Evolutionary conservation across 1,284 basidiomycete genomes (phyloP), one percentile per base, ranked within the genome.

Genomic region (Pseudozyma pruni): DNA sequence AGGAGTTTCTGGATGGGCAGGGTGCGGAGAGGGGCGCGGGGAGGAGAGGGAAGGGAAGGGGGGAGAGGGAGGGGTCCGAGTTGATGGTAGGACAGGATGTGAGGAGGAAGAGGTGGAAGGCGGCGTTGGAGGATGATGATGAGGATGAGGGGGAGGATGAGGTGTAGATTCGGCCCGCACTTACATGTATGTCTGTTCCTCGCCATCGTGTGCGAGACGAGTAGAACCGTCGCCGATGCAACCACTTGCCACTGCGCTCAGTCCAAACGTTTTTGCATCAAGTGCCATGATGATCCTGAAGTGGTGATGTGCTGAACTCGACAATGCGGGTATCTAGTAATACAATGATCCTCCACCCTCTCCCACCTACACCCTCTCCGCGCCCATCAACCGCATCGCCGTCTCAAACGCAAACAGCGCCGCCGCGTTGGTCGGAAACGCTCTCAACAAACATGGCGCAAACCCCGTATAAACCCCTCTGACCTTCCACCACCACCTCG

Each of bases 371-470:
- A 57, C 64, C 58, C 61, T 78, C 33, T 79, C 75, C 3, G 77
- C 75, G 5, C 69, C 72, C 75, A 81, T 76, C 6, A 80, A 39
- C 6, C 49, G 56, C 79, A 81, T 81, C 2, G 75, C 70, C 0
- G 73, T 74, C 37, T 81, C 79, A 29, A 80, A 81, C 0, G 79
- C 79, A 35, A 80, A 72, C 10, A 81, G 44, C 5, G 79, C 77
- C 0, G 72, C 69, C 1, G 79, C 79, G 42, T 81, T 81, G 1
- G 79, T 80, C 2, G 79, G 79, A 50, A 81, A 81, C 1, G 79
- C 79, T 11, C 79, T 49, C 11, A 81, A 50, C 29, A 78, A 40
- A 50, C 76, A 79, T 1, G 77, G 76, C 13, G 67, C 35, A 35
- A 76, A 78, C 0, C 79, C 79, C 1, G 76, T 80, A 43, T 78